phyloP scores from a whole-genome alignment of 2,329 filamentous ascomycete species.

The Aspergillus vadensis region DNA sequence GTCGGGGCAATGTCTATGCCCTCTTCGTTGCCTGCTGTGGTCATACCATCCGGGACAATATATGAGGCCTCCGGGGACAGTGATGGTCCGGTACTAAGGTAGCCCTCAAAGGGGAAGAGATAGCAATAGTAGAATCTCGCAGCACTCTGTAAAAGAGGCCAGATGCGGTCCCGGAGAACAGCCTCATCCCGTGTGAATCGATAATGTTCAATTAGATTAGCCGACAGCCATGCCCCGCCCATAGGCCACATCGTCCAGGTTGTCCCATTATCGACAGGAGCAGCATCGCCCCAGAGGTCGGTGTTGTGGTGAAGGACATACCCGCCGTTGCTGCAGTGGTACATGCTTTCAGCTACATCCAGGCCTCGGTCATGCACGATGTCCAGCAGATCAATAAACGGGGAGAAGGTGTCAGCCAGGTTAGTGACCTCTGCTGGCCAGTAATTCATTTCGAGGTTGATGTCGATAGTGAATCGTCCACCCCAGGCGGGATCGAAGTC shows the following conservation, averaged over 20 bases:
- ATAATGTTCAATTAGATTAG: slow-evolving; percentile 59
- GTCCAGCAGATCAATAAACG: slow-evolving; percentile 47
- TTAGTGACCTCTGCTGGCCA: slow-evolving; percentile 58
- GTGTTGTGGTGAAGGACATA: slow-evolving; percentile 60
- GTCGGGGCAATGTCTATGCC: slow-evolving; percentile 36
- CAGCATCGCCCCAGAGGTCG: slow-evolving; percentile 60
- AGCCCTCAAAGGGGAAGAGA: slow-evolving; percentile 10
- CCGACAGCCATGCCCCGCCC: slow-evolving; percentile 60
- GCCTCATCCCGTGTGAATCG: slow-evolving; percentile 48
- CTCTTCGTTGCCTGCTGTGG: neutral
- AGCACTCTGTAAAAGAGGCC: slow-evolving; percentile 16
- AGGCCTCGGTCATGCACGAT: slow-evolving; percentile 40
- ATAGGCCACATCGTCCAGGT: slow-evolving; percentile 43
- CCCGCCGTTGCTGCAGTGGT: slow-evolving; percentile 52
- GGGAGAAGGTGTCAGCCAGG: slow-evolving; percentile 44
- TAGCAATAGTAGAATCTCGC: slow-evolving; percentile 17
- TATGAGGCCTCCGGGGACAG: slow-evolving; percentile 26
- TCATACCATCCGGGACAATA: slow-evolving; percentile 7
- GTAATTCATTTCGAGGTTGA: slow-evolving; percentile 65
- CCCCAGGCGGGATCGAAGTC: slow-evolving; percentile 52
- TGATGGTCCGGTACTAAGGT: slow-evolving; percentile 19
- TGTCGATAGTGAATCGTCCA: slow-evolving; percentile 60
- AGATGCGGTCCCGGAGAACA: slow-evolving; percentile 17
- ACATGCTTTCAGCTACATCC: slow-evolving; percentile 55
- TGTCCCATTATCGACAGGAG: slow-evolving; percentile 47